Conservation (phyloP, 163 green algal genomes). For the Prototheca wickerhamii region DNA sequence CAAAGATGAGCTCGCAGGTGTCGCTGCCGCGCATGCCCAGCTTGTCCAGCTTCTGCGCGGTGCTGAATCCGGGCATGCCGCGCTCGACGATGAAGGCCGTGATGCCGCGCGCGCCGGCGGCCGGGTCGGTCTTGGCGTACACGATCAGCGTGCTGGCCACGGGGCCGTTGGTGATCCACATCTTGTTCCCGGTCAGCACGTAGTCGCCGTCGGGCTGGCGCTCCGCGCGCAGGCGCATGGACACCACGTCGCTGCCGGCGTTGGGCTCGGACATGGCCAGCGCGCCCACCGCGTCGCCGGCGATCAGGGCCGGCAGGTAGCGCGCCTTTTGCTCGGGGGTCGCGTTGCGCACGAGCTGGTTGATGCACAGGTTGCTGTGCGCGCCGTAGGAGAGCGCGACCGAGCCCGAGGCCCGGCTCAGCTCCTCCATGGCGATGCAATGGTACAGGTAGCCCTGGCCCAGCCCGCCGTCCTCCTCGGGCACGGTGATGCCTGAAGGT, state of each 20-base stretch:
- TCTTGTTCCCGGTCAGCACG: conserved; percentile 71
- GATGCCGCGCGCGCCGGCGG: conserved; percentile 67
- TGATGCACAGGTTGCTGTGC: conserved; percentile 89
- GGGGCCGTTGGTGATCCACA: conserved; percentile 68
- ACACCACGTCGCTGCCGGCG: conserved; percentile 76
- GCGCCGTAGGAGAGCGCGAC: conserved; percentile 82
- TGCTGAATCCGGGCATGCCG: conserved; percentile 68
- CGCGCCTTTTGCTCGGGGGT: conserved; percentile 56
- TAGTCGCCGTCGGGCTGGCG: conserved; percentile 36
- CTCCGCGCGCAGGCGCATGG: conserved; percentile 66
- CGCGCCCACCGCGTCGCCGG: conserved; percentile 78
- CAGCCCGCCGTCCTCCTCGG: conserved; percentile 72
- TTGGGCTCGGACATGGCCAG: conserved; percentile 83
- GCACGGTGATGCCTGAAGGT: conserved; percentile 60
- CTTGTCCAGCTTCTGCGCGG: conserved; percentile 95
- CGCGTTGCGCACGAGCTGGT: conserved; percentile 78
- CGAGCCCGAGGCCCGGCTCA: conserved; percentile 63
- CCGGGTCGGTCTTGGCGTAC: conserved; percentile 83
- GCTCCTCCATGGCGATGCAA: conserved; percentile 84
- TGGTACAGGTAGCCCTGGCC: conserved; percentile 76
- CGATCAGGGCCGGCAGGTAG: conserved; percentile 71
- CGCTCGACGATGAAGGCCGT: conserved; percentile 89
- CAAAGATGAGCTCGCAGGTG: conserved; percentile 83
- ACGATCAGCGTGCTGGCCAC: conserved; percentile 70
- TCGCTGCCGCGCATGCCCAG: conserved; percentile 84